phyloP scores from a whole-genome alignment of 2,329 filamentous ascomycete species.

The Aspergillus sp. region DNA sequence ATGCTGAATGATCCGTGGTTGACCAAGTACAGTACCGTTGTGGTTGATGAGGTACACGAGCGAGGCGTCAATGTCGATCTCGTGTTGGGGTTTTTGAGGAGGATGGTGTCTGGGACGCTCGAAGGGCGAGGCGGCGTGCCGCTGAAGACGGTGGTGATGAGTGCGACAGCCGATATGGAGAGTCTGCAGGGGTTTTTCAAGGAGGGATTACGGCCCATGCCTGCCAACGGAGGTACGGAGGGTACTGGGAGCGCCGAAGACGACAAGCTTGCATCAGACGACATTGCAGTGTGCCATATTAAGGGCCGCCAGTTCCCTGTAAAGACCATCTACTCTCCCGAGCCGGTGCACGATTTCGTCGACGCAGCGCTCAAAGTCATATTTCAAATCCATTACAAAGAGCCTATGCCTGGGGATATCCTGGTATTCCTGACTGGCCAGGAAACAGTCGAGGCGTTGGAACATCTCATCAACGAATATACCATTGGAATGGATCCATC shows the following conservation, averaged over 20 bases:
- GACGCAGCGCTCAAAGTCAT: slow-evolving; percentile 73
- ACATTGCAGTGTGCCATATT: slow-evolving; percentile 55
- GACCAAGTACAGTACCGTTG: slow-evolving; percentile 74
- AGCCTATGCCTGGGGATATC: slow-evolving; percentile 88
- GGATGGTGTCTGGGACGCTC: slow-evolving; percentile 53
- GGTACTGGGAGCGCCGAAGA: slow-evolving; percentile 5
- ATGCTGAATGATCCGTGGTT: slow-evolving; percentile 77
- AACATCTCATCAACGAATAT: slow-evolving; percentile 72
- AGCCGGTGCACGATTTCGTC: slow-evolving; percentile 69
- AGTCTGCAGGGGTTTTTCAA: slow-evolving; percentile 66
- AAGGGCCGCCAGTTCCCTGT: slow-evolving; percentile 84
- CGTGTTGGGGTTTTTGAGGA: slow-evolving; percentile 76
- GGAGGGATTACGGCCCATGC: slow-evolving; percentile 17
- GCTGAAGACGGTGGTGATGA: slow-evolving; percentile 91
- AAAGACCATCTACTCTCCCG: slow-evolving; percentile 61
- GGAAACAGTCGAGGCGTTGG: slow-evolving; percentile 78
- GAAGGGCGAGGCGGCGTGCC: slow-evolving; percentile 60
- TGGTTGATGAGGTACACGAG: slow-evolving; percentile 97
- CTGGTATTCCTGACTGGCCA: slow-evolving; percentile 87
- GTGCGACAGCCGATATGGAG: slow-evolving; percentile 85
- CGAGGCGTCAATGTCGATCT: slow-evolving; percentile 90
- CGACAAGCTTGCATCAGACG: slow-evolving; percentile 15
- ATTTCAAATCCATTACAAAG: slow-evolving; percentile 75
- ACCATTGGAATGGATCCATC: slow-evolving; percentile 61
- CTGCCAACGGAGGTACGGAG: slow-evolving; percentile 6